Percentiles rank a stretch among this genome's conserved stretches.
phyloP scores from a whole-genome alignment of 1,284 basidiomycete genomes.

The Boletus holoroseus region DNA sequence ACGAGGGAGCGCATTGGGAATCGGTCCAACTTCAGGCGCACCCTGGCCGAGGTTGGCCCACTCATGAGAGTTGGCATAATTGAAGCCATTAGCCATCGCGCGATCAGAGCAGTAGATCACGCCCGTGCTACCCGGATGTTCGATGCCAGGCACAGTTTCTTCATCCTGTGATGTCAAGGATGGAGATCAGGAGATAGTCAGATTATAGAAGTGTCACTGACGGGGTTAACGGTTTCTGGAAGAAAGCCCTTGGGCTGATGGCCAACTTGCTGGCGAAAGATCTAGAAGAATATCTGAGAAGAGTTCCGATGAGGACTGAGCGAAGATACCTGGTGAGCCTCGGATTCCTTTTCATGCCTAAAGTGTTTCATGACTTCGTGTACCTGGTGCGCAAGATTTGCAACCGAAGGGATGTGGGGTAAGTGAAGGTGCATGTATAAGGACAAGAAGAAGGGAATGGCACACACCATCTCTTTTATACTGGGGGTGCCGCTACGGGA shows the following conservation, averaged over 20 bases:
- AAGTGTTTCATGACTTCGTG: conserved; percentile 51
- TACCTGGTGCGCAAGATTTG: conserved; percentile 41
- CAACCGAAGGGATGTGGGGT: conserved; percentile 20
- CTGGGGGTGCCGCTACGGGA: conserved; percentile 37
- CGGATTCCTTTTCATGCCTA: conserved; percentile 73
- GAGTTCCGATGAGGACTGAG: neutral
- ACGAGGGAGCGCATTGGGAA: conserved; percentile 69
- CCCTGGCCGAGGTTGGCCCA: conserved; percentile 88
- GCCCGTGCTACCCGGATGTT: conserved; percentile 70
- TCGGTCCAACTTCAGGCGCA: conserved; percentile 82
- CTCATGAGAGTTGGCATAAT: conserved; percentile 66
- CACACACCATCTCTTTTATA: conserved; percentile 38
- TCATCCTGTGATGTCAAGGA: conserved; percentile 48
- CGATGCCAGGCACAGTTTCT: conserved; percentile 78
- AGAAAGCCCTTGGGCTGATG: conserved; percentile 58
- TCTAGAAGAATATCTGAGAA: conserved; percentile 37
- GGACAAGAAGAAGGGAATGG: neutral
- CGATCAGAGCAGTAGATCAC: conserved; percentile 87
- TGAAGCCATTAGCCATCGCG: conserved; percentile 86
- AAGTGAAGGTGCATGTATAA: conserved; percentile 33
- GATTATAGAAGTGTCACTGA: conserved; percentile 31
- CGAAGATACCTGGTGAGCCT: conserved; percentile 67
- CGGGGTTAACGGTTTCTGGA: conserved; percentile 66
- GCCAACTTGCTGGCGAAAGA: conserved; percentile 65
- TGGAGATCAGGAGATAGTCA: neutral